Evolutionary conservation across 495 filamentous ascomycete species (phyloP), one percentile per base, ranked within the genome.

Genomic region (Penicillium ochrochloron): DNA sequence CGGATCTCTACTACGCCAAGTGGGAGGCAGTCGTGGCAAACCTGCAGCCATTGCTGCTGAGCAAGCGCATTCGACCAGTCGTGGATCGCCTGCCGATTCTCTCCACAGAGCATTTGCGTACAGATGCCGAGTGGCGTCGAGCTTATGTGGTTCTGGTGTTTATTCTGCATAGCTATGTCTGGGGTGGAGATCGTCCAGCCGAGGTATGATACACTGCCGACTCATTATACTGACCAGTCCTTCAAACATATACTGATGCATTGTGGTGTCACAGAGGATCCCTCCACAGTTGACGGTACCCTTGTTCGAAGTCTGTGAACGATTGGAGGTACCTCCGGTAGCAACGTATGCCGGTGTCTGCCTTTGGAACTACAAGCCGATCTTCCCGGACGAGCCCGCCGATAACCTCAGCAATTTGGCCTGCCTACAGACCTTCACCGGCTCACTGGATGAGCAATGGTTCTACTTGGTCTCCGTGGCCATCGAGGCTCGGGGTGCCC

Each of bases 401-500:
- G 92, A 94, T 68, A 86, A 88, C 54, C 83, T 97, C 37, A 84
- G 92, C 62, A 97, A 98, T 69, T 82, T 99, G 46, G 86, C 90
- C 27, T 93, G 91, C 12, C 81, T 97, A 63, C 85, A 87, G 60
- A 97, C 95, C 19, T 94, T 97, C 74, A 98, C 96, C n/a, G 95
- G 96, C 37, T 92, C 92, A 5, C 78, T 96, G 17, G 95, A 99
- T 73, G 95, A 99, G 73, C 95, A 96, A 66, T 98, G 95, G 95
- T 99, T 99, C 73, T 97, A 97, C 72, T 82, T 98, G 10, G 85
- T 97, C 48, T 97, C 94, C 0, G 90, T 97, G 15, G 95, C 94
- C 65, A 97, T 99, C 66, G 95, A 99, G 78, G 94, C 95, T 51
- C 87, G 93, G 34, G 94, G 92, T 29, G 95, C 86, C 0, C 92